Evolutionary conservation across 2,329 filamentous ascomycete species (phyloP).

Genomic region (Fusarium sublunatum): DNA sequence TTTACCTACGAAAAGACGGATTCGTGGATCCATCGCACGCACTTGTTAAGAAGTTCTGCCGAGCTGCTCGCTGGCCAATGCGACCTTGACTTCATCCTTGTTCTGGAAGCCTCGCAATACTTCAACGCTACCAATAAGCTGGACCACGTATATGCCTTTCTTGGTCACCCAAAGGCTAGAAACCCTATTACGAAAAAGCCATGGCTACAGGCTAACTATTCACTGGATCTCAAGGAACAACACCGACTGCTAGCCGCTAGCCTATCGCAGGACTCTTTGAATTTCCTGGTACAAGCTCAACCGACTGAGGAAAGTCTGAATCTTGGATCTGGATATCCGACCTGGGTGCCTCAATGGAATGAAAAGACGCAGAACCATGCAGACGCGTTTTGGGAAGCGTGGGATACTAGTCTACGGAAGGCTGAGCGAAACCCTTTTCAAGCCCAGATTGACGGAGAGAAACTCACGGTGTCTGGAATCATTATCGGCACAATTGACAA

Average conservation of each 20-base stretch:
- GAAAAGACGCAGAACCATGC: conserved; percentile 1
- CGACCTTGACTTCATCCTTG: conserved; percentile 16
- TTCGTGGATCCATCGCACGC: conserved; percentile 4
- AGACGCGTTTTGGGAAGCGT: conserved; percentile 20
- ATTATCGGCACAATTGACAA: conserved; percentile 5
- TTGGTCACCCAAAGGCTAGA: conserved; percentile 15
- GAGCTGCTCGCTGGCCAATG: not conserved
- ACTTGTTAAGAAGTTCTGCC: not conserved
- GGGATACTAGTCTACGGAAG: conserved; percentile 19
- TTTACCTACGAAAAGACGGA: conserved; percentile 14
- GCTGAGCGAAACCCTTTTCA: not conserved
- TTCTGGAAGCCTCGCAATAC: conserved; percentile 15
- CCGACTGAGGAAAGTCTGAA: conserved; percentile 6
- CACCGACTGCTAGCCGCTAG: conserved; percentile 5
- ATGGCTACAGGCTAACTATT: conserved; percentile 18
- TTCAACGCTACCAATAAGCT: conserved; percentile 19
- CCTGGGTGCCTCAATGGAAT: conserved; percentile 14
- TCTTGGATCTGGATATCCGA: not conserved
- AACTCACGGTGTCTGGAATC: not conserved
- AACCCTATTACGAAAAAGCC: not conserved
- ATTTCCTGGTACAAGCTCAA: conserved; percentile 4
- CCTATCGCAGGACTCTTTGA: not conserved
- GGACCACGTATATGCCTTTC: conserved; percentile 15
- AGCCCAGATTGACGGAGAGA: not conserved
- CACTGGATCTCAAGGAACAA: conserved; percentile 3